Conservation (phyloP, 2,329 filamentous ascomycete genomes). For the Periconia sp. region DNA sequence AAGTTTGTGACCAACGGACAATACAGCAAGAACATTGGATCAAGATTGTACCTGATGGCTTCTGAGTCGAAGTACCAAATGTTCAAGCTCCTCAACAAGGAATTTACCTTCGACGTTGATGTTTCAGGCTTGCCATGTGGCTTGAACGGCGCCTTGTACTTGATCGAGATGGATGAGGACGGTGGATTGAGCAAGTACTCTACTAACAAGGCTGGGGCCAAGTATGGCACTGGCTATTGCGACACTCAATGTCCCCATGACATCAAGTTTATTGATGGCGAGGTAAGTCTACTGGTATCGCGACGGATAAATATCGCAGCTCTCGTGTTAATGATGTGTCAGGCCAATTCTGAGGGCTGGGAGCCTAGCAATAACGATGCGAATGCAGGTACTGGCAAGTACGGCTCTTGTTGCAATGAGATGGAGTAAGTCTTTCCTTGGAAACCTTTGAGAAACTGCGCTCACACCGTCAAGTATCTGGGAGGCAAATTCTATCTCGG, state of each 20-base stretch:
- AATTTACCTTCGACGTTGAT: conserved; percentile 38
- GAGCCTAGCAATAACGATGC: conserved; percentile 55
- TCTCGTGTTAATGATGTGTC: too few relatives aligned
- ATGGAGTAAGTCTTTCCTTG: conserved; percentile 55
- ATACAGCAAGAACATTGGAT: conserved; percentile 40
- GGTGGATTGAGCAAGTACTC: conserved; percentile 59
- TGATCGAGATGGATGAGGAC: conserved; percentile 64
- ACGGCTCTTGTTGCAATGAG: conserved; percentile 68
- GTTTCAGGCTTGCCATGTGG: conserved; percentile 68
- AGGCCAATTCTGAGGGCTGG: conserved; percentile 62
- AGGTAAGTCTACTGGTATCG: too few relatives aligned
- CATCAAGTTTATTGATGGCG: conserved; percentile 57
- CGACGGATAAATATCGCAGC: too few relatives aligned
- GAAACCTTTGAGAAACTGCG: neutral
- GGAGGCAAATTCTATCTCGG: conserved; percentile 69
- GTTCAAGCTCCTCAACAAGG: conserved; percentile 34
- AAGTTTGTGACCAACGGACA: conserved; percentile 59
- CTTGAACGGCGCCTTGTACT: conserved; percentile 72
- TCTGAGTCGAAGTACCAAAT: conserved; percentile 30
- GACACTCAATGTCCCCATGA: conserved; percentile 33
- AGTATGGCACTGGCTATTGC: conserved; percentile 64
- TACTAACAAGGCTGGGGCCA: conserved; percentile 54
- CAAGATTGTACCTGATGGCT: conserved; percentile 38
- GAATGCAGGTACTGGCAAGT: conserved; percentile 57
- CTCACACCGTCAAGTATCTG: conserved; percentile 51